Evolutionary conservation across 2,329 filamentous ascomycete genomes (phyloP).

Genomic region (Fusarium bulbicola): DNA sequence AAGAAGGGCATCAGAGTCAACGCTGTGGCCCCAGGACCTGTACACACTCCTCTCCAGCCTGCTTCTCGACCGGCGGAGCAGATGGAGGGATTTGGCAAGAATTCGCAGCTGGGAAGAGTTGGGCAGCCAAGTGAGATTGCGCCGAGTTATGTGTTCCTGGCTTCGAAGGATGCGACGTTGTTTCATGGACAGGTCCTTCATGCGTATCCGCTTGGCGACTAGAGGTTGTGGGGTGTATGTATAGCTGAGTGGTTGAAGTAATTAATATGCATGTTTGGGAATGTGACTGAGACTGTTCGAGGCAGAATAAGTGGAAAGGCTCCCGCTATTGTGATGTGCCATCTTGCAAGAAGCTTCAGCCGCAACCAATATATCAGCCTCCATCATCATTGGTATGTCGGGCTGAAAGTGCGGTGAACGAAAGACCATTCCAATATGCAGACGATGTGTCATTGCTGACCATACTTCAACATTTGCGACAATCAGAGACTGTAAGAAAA

Average conservation of each 20-base stretch:
- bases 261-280: not conserved
- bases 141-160: slow-evolving; percentile 52
- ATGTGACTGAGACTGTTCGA: not conserved
- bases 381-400: not conserved
- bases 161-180: slow-evolving; percentile 51
- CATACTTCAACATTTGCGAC: no score
- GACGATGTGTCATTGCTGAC: not conserved
- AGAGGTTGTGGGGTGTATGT: not conserved
- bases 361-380: not conserved
- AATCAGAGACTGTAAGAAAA: not conserved
- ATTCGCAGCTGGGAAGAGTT: slow-evolving; percentile 49
- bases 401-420: not conserved
- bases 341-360: not conserved
- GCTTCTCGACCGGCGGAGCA: slow-evolving; percentile 54
- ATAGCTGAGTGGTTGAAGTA: not conserved
- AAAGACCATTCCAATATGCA: not conserved
- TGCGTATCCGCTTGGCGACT: slow-evolving; percentile 53
- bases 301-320: not conserved
- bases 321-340: no score
- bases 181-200: slow-evolving; percentile 53
- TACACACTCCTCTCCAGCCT: slow-evolving; percentile 56
- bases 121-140: slow-evolving; percentile 58
- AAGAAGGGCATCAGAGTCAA: slow-evolving; percentile 67
- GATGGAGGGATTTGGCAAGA: slow-evolving; percentile 55
- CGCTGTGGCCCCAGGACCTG: slow-evolving; percentile 53